phyloP scores from a whole-genome alignment of 345 rosid genomes.

The Eucalyptus coolabah region DNA sequence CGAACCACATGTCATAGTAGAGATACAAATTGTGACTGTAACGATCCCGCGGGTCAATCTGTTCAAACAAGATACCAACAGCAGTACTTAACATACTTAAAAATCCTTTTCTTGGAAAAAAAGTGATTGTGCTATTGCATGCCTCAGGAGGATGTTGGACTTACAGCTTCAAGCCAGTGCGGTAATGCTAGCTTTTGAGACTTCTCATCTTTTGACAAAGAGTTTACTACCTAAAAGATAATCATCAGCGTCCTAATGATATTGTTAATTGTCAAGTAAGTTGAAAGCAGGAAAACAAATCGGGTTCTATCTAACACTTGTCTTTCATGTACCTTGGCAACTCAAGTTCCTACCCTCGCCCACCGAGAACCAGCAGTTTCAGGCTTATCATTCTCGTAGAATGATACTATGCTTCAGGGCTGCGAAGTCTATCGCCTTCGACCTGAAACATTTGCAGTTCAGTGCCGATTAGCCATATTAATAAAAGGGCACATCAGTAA shows the following conservation, averaged over 20 bases:
- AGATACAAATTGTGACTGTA: slow-evolving; percentile 53
- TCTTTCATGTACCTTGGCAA: slow-evolving; percentile 44
- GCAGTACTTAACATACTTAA: neutral
- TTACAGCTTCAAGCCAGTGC: slow-evolving; percentile 96
- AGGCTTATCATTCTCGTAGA: slow-evolving; percentile 44
- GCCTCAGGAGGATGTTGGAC: neutral
- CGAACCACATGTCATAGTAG: slow-evolving; percentile 45
- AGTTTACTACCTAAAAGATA: slow-evolving; percentile 58
- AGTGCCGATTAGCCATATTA: neutral
- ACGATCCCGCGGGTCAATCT: slow-evolving; percentile 60
- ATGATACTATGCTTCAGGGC: slow-evolving; percentile 46
- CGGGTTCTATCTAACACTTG: neutral
- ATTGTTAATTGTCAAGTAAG: neutral
- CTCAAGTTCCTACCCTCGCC: slow-evolving; percentile 84
- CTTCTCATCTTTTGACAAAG: slow-evolving; percentile 70
- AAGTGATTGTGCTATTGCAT: neutral
- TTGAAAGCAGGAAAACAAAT: neutral
- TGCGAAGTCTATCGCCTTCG: slow-evolving; percentile 82
- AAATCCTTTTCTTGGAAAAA: neutral
- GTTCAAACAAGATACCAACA: neutral
- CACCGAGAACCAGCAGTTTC: slow-evolving; percentile 77
- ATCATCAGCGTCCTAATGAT: neutral
- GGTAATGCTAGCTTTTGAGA: slow-evolving; percentile 74
- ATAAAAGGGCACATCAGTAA: neutral
- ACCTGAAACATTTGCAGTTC: slow-evolving; percentile 28